These are phyloP conservation scores for Xylaria digitata DNA, from an alignment of 2,329 filamentous ascomycete genomes.

Conservation along the genomic window DNA sequence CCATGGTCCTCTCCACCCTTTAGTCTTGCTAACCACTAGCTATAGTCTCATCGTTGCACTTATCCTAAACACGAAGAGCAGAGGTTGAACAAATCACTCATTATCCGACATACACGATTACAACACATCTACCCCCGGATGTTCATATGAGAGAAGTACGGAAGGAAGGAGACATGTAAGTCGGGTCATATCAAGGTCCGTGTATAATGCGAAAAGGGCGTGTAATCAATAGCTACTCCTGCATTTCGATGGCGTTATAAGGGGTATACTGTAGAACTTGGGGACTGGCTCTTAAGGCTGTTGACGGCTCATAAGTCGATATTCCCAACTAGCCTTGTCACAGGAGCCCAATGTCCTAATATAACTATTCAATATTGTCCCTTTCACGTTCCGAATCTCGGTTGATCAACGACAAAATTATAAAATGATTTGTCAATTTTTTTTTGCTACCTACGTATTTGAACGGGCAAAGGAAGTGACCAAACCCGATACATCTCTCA, in stretches of 20 bases:
- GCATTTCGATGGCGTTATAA: conserved; percentile 50
- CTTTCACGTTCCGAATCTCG: neutral
- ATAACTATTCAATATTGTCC: conserved; percentile 9
- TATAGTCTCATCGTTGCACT: conserved; percentile 88
- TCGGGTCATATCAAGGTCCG: conserved; percentile 15
- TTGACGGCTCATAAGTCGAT: conserved; percentile 36
- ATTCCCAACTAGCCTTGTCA: conserved; percentile 1
- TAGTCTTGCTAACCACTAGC: conserved; percentile 38
- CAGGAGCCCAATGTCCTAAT: conserved; percentile 28
- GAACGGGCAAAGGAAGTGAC: conserved; percentile 1
- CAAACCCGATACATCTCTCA: neutral
- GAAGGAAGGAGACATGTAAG: conserved; percentile 17
- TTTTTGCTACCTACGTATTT: conserved; percentile 9
- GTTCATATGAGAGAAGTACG: conserved; percentile 24
- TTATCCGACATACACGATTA: conserved; percentile 11
- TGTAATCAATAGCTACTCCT: conserved; percentile 47
- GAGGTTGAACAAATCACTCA: conserved; percentile 58
- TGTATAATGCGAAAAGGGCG: conserved; percentile 24
- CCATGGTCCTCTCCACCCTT: conserved; percentile 17
- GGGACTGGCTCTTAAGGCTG: conserved; percentile 38
- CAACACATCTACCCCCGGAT: conserved; percentile 4
- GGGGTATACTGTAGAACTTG: conserved; percentile 48
- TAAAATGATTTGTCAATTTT: neutral
- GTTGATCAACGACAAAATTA: neutral
- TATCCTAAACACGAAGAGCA: conserved; percentile 89